Conservation (phyloP, 176 grass and related monocot genomes). For the Carex parvula region DNA sequence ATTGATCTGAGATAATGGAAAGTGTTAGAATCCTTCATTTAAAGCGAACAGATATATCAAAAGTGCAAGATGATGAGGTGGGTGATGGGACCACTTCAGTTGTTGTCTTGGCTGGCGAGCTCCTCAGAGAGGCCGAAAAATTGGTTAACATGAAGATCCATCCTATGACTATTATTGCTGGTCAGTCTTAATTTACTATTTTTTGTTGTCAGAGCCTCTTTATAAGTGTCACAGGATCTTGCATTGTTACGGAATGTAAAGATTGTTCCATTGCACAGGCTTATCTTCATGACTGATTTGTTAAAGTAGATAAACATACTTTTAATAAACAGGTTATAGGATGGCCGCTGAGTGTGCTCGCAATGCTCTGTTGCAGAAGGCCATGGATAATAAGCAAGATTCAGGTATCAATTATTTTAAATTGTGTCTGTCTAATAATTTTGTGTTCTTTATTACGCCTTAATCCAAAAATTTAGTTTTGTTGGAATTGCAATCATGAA, state of each 20-base stretch:
- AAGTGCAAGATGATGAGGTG: constrained; percentile 99
- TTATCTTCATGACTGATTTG: neutral
- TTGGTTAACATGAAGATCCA: constrained; percentile 89
- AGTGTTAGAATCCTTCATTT: constrained; percentile 4
- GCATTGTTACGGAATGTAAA: neutral
- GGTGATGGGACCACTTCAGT: constrained; percentile 97
- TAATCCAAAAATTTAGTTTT: neutral
- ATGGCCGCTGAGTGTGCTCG: constrained; percentile 84
- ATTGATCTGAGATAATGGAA: constrained; percentile 9
- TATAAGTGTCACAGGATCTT: constrained; percentile 1
- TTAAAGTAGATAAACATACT: neutral
- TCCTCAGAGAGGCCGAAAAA: constrained; percentile 85
- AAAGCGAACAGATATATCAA: constrained; percentile 72
- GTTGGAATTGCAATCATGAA: neutral
- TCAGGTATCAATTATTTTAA: constrained; percentile 40
- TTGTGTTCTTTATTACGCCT: neutral
- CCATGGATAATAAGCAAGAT: constrained; percentile 91
- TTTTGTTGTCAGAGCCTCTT: neutral
- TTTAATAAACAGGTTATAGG: constrained; percentile 55
- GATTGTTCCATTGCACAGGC: neutral
- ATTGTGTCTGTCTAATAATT: neutral
- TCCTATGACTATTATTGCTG: constrained; percentile 97
- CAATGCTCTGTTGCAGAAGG: constrained; percentile 57
- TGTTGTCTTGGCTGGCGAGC: constrained; percentile 90
- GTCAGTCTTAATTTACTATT: constrained; percentile 27